Base-by-base conservation (phyloP, 1,139 yeast genomes). In the Martiniozyma asiatica region DNA sequence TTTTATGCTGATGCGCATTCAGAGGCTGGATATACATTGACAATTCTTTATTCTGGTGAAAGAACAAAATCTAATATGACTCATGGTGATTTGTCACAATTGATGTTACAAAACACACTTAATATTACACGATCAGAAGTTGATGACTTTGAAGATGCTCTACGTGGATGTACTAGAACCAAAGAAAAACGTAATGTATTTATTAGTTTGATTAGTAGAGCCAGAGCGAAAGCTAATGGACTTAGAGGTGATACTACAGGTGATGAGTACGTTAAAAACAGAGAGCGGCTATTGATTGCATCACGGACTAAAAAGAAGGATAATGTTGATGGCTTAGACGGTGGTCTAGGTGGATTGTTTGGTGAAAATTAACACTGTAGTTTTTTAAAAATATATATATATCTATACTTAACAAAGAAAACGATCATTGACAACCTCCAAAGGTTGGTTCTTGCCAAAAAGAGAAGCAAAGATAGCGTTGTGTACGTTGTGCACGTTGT, bases 11-110 rank as follows among this genome's bases (percentile, higher is more conserved):
- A 89, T 45, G 81, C 92, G 1, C 94, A 85, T 44, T 70, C 79
- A 15, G 98, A 89, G 52, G 94, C 94, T 1, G 89, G 93, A 7
- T 76, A 81, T 38, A 82, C 93, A 2, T 65, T 87, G 36, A 80
- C 95, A 0, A 71, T 80, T 2, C 60, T 87, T 30, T 87, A 85
- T 51, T 70, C 85, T 45, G 70, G 78, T 4, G 61, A 82, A 43
- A 65, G 92, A 39, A 63, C 73, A 5, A 74, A 76, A 40, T 65
- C 66, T 31, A 68, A 68, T 39, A 64, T 65, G 39, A n/a, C n/a
- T n/a, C n/a, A n/a, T n/a, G 19, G 67, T 30, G 68, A 68, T 39
- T 29, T 30, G 26, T 74, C 77, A 1, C 71, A 73, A 2, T 48
- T 67, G 30, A 51, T 66, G 9, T 51, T 70, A 36, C 61, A 67